Base-by-base conservation (phyloP, 1,284 basidiomycete species). In the Kalmanozyma brasiliensis region DNA sequence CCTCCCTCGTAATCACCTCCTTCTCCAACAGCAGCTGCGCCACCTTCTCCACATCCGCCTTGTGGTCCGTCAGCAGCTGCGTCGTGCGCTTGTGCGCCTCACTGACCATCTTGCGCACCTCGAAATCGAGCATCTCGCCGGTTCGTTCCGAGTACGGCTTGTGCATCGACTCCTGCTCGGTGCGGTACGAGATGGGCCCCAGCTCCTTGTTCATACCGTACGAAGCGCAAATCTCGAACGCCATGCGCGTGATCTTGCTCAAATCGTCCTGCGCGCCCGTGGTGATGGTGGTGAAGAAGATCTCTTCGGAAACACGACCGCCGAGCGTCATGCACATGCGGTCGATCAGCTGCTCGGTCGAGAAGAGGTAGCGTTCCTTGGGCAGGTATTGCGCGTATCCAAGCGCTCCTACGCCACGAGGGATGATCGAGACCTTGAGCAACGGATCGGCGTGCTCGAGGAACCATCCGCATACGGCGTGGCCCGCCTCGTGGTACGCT, bases 311-410 rank as follows among this genome's bases (percentile, higher is more conserved):
- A 3, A 98, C 95, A 63, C 96, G 92, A 3, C 95, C 95, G 60
- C 96, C 95, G n/a, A 99, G 87, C 0, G 95, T 98, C 93, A 98
- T 98, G 84, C 93, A 95, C 86, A 99, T 98, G 57, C 93, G 88
- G 83, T 98, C 95, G 30, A 88, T 82, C 86, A 99, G 90, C 83
- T 98, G 94, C 60, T 95, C 92, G 0, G 93, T 95, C 13, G 93
- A 93, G 72, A 95, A 89, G 20, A 99, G 88, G 85, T 96, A 98
- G 47, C 93, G 90, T 81, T 99, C 96, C 49, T 93, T 91, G 49
- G 95, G 96, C 19, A 97, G 86, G 83, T 97, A 97, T 89, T 94
- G 79, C 11, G 96, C 95, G 83, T 98, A 99, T 44, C 95, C 96
- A 37, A 99, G 86, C 13, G 95, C 94, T 34, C 94, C 95, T 52